Evolutionary conservation across 306 rosid genomes (phyloP).

Genomic region (Vigna unguiculata): DNA sequence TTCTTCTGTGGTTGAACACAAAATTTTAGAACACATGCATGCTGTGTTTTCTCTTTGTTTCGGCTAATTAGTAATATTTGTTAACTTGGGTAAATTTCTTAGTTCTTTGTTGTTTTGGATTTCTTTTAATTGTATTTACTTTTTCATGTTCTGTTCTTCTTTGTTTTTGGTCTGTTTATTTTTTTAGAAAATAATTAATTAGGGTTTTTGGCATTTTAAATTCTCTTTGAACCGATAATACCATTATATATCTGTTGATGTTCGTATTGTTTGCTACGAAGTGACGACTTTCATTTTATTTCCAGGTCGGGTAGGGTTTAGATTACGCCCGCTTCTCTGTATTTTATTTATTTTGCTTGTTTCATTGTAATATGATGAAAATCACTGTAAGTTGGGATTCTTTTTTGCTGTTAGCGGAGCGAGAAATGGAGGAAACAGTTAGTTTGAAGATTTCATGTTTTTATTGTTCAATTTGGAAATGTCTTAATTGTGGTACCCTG

Average conservation of each 20-base stretch:
- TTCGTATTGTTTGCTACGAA: not conserved
- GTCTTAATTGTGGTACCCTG: not conserved
- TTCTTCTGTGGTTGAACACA: not conserved
- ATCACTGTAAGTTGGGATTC: not conserved
- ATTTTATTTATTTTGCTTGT: not conserved
- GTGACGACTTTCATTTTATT: not conserved
- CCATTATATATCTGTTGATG: not conserved
- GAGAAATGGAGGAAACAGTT: not conserved
- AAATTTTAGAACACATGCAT: not conserved
- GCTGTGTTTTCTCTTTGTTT: not conserved
- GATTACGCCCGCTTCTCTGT: not conserved
- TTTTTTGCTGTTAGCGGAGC: not conserved
- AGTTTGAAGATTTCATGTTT: not conserved
- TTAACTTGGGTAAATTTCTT: not conserved
- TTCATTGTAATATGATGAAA: not conserved
- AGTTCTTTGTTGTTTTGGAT: not conserved
- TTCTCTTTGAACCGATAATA: not conserved
- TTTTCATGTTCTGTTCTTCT: not conserved
- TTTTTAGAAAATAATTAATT: not conserved
- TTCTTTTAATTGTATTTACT: not conserved
- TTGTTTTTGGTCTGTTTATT: not conserved
- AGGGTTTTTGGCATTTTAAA: constrained; percentile 32
- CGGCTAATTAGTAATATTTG: not conserved
- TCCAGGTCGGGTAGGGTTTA: not conserved
- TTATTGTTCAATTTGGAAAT: not conserved